Conservation (phyloP, 768 basidiomycete genomes). For the Mycena sanguinolenta region DNA sequence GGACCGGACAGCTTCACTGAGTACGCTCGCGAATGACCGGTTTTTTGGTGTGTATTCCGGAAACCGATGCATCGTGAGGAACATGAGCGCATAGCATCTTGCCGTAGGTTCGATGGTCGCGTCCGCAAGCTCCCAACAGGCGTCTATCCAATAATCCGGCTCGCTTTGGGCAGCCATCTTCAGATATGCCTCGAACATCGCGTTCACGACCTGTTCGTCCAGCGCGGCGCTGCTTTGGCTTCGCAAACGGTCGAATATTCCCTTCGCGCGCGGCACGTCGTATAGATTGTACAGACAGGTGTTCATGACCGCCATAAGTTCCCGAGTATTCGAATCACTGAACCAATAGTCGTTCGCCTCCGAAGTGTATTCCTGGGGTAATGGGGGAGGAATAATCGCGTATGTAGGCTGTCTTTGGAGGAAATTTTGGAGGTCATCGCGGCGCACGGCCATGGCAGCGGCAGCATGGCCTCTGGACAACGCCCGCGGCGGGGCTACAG, state of each 20-base stretch:
- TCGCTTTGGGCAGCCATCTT: constrained; percentile 68
- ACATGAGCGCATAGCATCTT: constrained; percentile 77
- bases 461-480: constrained; percentile 32
- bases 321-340: constrained; percentile 74
- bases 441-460: constrained; percentile 25
- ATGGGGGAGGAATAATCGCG: constrained; percentile 77
- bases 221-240: constrained; percentile 46
- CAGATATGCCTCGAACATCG: constrained; percentile 75
- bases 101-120: constrained; percentile 68
- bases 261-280: constrained; percentile 82
- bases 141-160: constrained; percentile 68
- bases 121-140: constrained; percentile 72
- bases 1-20: constrained; percentile 61
- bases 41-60: constrained; percentile 37
- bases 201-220: constrained; percentile 71
- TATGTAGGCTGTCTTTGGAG: constrained; percentile 61
- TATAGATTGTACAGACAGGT: constrained; percentile 84
- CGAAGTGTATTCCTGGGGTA: constrained; percentile 62
- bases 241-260: constrained; percentile 77
- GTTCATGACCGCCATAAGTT: constrained; percentile 83
- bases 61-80: constrained; percentile 69
- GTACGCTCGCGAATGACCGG: constrained; percentile 49
- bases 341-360: constrained; percentile 65
- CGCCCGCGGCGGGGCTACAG: constrained; percentile 29
- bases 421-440: constrained; percentile 63